These are phyloP conservation scores for Colletotrichum abscissum DNA, from an alignment of 2,329 filamentous ascomycete genomes.

Conservation along the genomic window DNA sequence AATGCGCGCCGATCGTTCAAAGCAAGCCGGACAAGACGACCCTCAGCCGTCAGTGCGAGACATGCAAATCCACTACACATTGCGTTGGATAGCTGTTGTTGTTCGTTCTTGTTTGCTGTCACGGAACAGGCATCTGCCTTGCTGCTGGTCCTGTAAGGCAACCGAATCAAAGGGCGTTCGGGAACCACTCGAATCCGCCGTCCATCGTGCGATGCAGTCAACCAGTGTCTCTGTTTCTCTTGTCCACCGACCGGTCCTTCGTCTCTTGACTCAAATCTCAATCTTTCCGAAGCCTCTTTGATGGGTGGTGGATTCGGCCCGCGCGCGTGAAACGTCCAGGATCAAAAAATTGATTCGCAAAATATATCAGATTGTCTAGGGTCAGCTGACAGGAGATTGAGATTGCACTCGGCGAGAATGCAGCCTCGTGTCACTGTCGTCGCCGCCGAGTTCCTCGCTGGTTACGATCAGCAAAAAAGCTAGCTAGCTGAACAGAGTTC, in stretches of 20 bases:
- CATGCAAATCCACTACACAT: slow-evolving; percentile 1
- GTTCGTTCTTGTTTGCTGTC: background rate
- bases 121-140: slow-evolving; percentile 8
- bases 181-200: background rate
- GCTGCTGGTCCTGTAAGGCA: background rate
- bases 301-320: slow-evolving; percentile 3
- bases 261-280: background rate
- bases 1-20: slow-evolving; percentile 5
- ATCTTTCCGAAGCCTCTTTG: slow-evolving; percentile 13
- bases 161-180: background rate
- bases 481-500: background rate
- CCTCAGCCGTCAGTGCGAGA: background rate
- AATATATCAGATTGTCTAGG: slow-evolving; percentile 6
- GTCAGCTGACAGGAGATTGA: slow-evolving; percentile 20
- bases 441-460: background rate
- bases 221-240: background rate
- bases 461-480: slow-evolving; percentile 2
- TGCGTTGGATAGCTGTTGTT: background rate
- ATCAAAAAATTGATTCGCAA: background rate
- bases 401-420: slow-evolving; percentile 3
- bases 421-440: background rate
- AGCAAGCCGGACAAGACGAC: background rate
- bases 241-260: background rate
- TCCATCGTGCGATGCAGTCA: background rate
- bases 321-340: slow-evolving; percentile 11